phyloP scores from a whole-genome alignment of 176 grass and related monocot species.

The Oryza glumipatula region DNA sequence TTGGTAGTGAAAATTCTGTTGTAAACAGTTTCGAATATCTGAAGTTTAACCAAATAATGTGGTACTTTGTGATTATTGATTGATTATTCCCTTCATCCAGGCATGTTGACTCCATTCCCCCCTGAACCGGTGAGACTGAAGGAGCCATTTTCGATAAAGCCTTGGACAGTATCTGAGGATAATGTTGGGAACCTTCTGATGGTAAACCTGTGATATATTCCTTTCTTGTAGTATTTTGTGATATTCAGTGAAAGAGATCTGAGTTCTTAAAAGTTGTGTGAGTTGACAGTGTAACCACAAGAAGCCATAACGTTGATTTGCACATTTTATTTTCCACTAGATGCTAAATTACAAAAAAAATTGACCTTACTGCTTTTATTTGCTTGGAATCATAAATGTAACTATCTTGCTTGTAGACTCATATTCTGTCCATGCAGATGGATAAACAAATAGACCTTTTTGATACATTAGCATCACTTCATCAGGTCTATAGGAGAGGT shows the following conservation, averaged over 20 bases:
- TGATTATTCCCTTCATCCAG: constrained; percentile 35
- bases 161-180: constrained; percentile 85
- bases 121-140: constrained; percentile 68
- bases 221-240: background rate
- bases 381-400: constrained; percentile 1
- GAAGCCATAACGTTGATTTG: background rate
- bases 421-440: constrained; percentile 17
- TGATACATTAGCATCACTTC: constrained; percentile 13
- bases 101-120: constrained; percentile 80
- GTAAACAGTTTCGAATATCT: background rate
- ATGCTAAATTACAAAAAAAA: constrained; percentile 8
- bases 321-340: constrained; percentile 24
- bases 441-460: constrained; percentile 8
- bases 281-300: constrained; percentile 16
- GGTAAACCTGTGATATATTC: constrained; percentile 56
- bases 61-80: constrained; percentile 11
- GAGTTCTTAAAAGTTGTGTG: constrained; percentile 35
- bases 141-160: constrained; percentile 68
- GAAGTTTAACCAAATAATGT: constrained; percentile 8
- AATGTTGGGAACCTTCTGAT: constrained; percentile 91
- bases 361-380: background rate
- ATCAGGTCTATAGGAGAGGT: constrained; percentile 5
- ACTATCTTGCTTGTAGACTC: constrained; percentile 24
- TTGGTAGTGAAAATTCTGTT: background rate
- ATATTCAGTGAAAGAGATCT: background rate